phyloP scores from a whole-genome alignment of 169 alveolate species.

The Eimeria necatrix region DNA sequence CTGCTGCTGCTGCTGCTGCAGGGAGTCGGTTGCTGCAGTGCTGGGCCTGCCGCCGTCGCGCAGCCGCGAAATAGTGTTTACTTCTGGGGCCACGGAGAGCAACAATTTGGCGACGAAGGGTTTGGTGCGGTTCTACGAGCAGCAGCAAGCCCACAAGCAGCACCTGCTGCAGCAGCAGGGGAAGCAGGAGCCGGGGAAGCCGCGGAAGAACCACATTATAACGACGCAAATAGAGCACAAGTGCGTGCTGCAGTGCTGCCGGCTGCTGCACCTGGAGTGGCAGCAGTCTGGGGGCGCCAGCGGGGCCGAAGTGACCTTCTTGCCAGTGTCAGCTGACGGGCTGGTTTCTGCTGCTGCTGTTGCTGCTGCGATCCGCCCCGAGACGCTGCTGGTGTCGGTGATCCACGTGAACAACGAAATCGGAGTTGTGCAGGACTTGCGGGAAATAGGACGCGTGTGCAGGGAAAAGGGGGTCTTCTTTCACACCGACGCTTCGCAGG shows the following conservation, averaged over 20 bases:
- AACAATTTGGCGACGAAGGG: conserved; percentile 98
- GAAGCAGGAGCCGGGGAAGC: conserved; percentile 88
- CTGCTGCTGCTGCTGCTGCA: background rate
- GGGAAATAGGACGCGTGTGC: conserved; percentile 96
- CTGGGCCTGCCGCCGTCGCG: conserved; percentile 43
- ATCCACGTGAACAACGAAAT: conserved; percentile 98
- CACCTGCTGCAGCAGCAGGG: conserved; percentile 49
- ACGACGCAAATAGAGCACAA: conserved; percentile 99
- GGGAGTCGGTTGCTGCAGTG: conserved; percentile 51
- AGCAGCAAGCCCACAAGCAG: background rate
- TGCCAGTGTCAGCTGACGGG: conserved; percentile 73
- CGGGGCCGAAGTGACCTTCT: conserved; percentile 79
- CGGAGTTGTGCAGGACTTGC: conserved; percentile 97
- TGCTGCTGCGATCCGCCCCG: conserved; percentile 94
- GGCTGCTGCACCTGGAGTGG: conserved; percentile 88
- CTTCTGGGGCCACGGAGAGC: conserved; percentile 99
- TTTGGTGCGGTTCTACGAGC: conserved; percentile 86
- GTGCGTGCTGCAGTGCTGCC: conserved; percentile 96
- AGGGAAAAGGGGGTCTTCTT: conserved; percentile 94
- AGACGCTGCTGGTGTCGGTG: conserved; percentile 96
- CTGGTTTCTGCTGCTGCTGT: conserved; percentile 91
- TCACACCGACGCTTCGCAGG: conserved; percentile 91
- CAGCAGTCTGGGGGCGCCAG: background rate
- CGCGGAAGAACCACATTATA: conserved; percentile 92
- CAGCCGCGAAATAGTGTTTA: conserved; percentile 95